Conservation (phyloP, 305 asterid species). For the Ilex paraguariensis region DNA sequence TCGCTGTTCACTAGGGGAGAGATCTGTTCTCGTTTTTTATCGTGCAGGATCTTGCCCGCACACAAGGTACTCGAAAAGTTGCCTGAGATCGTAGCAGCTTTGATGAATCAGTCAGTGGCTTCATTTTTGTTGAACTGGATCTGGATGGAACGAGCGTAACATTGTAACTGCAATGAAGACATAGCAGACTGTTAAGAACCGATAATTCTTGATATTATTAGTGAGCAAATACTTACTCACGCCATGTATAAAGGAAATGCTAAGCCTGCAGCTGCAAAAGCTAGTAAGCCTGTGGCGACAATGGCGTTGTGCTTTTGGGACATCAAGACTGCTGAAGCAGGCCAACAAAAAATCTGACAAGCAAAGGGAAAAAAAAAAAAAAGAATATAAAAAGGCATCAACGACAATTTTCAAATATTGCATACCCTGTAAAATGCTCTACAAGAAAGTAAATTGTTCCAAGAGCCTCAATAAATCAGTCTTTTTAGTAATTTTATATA, state of each 20-base stretch:
- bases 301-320: constrained; percentile 60
- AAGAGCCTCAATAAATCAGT: too few relatives aligned
- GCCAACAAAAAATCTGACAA: constrained; percentile 35
- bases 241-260: constrained; percentile 97
- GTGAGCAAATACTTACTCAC: constrained; percentile 36
- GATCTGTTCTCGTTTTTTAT: too few relatives aligned
- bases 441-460: too few relatives aligned
- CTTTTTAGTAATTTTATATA: too few relatives aligned
- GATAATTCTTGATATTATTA: too few relatives aligned
- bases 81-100: constrained; percentile 96
- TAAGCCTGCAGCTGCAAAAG: constrained; percentile 83
- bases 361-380: neutral
- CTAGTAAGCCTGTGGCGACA: constrained; percentile 75
- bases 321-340: constrained; percentile 40
- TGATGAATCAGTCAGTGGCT: constrained; percentile 83
- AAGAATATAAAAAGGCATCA: too few relatives aligned
- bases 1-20: too few relatives aligned
- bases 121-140: constrained; percentile 47
- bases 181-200: too few relatives aligned
- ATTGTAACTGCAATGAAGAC: too few relatives aligned
- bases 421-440: too few relatives aligned
- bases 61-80: constrained; percentile 95
- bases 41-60: too few relatives aligned
- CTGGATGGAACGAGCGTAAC: constrained; percentile 24
- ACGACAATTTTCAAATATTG: too few relatives aligned